A percentile compares a stretch with the other conserved stretches of the same genome.
Conservation (phyloP, 352 stramenopile genomes). For the Globisporangium echinulatum region DNA sequence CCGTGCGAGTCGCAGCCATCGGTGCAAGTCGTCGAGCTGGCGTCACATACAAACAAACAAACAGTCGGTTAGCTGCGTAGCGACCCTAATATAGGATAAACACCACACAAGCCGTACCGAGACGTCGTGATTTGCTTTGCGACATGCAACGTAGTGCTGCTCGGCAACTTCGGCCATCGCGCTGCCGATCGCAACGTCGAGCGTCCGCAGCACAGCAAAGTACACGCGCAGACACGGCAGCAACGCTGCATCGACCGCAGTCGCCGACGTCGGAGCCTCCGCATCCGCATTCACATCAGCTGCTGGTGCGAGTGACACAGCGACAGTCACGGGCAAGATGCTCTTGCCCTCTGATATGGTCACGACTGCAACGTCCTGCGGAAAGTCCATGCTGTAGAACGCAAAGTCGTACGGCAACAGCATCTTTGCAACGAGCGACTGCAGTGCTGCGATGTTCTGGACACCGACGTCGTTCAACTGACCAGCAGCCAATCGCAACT, state of each 20-base stretch:
- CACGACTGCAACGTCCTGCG: slow-evolving; percentile 61
- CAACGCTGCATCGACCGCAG: slow-evolving; percentile 12
- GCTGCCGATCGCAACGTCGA: slow-evolving; percentile 57
- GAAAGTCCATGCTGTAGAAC: slow-evolving; percentile 82
- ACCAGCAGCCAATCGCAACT: slow-evolving; percentile 53
- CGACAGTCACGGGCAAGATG: slow-evolving; percentile 58
- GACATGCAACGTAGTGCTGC: slow-evolving; percentile 70
- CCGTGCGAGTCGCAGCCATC: slow-evolving; percentile 67
- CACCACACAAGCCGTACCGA: slow-evolving; percentile 32
- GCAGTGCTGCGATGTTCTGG: slow-evolving; percentile 64
- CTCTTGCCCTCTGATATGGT: slow-evolving; percentile 69
- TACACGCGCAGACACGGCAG: slow-evolving; percentile 68
- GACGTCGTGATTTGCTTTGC: slow-evolving; percentile 63
- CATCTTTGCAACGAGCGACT: slow-evolving; percentile 72
- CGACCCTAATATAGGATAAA: background rate
- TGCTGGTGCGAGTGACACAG: slow-evolving; percentile 22
- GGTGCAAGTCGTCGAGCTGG: slow-evolving; percentile 74
- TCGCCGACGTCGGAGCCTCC: background rate
- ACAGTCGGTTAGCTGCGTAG: too few relatives aligned
- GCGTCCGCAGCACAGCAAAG: slow-evolving; percentile 44
- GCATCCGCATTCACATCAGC: background rate
- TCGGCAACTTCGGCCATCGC: slow-evolving; percentile 71
- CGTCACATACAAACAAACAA: slow-evolving; percentile 3
- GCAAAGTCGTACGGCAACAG: slow-evolving; percentile 80
- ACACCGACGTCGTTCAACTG: slow-evolving; percentile 66